Conservation (phyloP, 2,329 filamentous ascomycete species). For the Ascochyta viciae-villosae region DNA sequence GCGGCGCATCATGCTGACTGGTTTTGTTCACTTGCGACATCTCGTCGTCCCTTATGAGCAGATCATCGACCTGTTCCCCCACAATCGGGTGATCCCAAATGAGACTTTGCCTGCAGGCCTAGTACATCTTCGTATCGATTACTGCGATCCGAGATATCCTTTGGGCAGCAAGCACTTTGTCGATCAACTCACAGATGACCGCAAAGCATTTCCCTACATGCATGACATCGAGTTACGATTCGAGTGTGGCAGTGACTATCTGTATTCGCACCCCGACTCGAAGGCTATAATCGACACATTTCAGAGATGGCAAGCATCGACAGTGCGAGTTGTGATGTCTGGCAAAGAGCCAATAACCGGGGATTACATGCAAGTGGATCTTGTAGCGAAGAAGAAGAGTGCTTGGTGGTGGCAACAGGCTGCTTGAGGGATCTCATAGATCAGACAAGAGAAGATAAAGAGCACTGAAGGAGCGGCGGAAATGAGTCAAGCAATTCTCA, state of each 20-base stretch:
- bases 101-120: neutral
- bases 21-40: neutral
- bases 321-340: too few species aligned
- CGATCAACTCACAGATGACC: neutral
- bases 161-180: neutral
- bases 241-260: neutral
- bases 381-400: too few species aligned
- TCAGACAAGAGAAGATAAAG: too few species aligned
- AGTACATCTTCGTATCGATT: neutral
- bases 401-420: too few species aligned
- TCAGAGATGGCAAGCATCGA: neutral
- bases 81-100: neutral
- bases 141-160: neutral
- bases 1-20: neutral
- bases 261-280: neutral
- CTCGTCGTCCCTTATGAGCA: neutral
- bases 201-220: neutral
- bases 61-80: neutral
- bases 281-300: neutral
- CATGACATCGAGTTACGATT: neutral
- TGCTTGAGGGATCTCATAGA: too few species aligned
- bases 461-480: too few species aligned
- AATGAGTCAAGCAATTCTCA: too few species aligned
- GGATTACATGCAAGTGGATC: too few species aligned
- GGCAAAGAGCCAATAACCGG: too few species aligned